Conservation (phyloP, 108 stramenopile species). For the Thalassiosira profunda region DNA sequence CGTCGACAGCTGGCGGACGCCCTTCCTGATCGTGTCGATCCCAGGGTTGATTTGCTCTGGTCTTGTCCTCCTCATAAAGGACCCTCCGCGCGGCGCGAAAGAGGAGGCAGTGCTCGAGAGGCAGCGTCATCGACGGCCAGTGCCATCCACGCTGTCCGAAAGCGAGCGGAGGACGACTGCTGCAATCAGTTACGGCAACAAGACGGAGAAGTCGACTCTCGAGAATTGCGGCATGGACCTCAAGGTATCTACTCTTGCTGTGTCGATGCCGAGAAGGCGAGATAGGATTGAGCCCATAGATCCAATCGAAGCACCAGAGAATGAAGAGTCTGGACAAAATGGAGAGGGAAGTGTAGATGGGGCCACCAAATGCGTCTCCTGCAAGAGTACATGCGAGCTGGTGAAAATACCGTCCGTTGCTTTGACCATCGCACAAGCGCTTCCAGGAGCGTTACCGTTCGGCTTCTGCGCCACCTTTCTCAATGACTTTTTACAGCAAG, state of each 20-base stretch:
- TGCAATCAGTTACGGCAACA: no score
- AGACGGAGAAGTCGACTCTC: no score
- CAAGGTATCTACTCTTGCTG: no score
- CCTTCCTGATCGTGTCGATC: conserved; percentile 57
- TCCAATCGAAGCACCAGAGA: neutral
- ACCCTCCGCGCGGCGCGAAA: conserved; percentile 49
- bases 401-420: conserved; percentile 47
- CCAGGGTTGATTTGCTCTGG: conserved; percentile 50
- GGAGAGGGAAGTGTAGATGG: neutral
- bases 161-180: no score
- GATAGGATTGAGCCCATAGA: no score
- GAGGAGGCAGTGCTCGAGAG: conserved; percentile 36
- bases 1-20: conserved; percentile 55
- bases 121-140: no score
- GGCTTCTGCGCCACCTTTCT: conserved; percentile 53
- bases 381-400: conserved; percentile 39
- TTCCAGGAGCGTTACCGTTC: conserved; percentile 58
- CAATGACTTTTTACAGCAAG: conserved; percentile 55
- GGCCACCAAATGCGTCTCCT: conserved; percentile 17
- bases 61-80: conserved; percentile 27
- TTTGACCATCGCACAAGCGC: conserved; percentile 53
- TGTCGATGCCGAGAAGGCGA: no score
- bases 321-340: neutral
- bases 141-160: conserved; percentile 5
- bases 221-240: conserved; percentile 10